phyloP scores from a whole-genome alignment of 495 filamentous ascomycete genomes.

The Lophium mytilinum region DNA sequence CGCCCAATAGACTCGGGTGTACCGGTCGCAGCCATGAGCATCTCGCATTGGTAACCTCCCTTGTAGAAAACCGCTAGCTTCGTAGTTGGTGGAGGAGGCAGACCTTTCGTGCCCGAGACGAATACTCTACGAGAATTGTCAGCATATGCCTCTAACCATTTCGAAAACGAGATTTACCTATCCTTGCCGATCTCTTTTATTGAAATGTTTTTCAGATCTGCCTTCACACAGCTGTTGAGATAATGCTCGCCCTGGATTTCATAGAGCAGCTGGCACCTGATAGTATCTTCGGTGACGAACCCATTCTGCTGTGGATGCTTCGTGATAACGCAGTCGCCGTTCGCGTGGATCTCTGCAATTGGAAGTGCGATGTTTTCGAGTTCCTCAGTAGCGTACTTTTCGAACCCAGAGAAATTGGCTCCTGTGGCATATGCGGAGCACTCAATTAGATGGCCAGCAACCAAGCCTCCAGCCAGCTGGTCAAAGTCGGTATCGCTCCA shows the following conservation, averaged over 20 bases:
- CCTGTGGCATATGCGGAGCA: slow-evolving; percentile 45
- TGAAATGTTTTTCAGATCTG: slow-evolving; percentile 39
- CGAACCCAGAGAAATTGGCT: slow-evolving; percentile 51
- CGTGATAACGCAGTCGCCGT: slow-evolving; percentile 38
- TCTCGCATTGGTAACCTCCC: slow-evolving; percentile 40
- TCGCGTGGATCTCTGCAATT: slow-evolving; percentile 46
- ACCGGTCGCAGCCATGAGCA: slow-evolving; percentile 37
- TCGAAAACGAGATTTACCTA: neutral
- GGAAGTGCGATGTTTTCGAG: slow-evolving; percentile 47
- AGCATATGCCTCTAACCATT: neutral
- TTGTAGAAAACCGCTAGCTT: slow-evolving; percentile 43
- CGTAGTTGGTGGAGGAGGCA: slow-evolving; percentile 43
- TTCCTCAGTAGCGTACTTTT: slow-evolving; percentile 30
- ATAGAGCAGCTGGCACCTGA: slow-evolving; percentile 50
- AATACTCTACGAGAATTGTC: slow-evolving; percentile 22
- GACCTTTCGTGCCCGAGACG: slow-evolving; percentile 37
- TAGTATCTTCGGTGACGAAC: slow-evolving; percentile 40
- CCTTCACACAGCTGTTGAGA: slow-evolving; percentile 48
- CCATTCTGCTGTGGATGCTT: slow-evolving; percentile 26
- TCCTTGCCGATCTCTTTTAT: slow-evolving; percentile 27
- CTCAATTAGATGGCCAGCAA: slow-evolving; percentile 51
- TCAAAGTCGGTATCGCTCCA: slow-evolving; percentile 38
- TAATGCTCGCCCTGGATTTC: slow-evolving; percentile 52
- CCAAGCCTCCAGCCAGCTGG: slow-evolving; percentile 43
- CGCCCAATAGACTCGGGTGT: slow-evolving; percentile 33